phyloP scores from a whole-genome alignment of 2,329 filamentous ascomycete species.

The Bipolaris gigantea region DNA sequence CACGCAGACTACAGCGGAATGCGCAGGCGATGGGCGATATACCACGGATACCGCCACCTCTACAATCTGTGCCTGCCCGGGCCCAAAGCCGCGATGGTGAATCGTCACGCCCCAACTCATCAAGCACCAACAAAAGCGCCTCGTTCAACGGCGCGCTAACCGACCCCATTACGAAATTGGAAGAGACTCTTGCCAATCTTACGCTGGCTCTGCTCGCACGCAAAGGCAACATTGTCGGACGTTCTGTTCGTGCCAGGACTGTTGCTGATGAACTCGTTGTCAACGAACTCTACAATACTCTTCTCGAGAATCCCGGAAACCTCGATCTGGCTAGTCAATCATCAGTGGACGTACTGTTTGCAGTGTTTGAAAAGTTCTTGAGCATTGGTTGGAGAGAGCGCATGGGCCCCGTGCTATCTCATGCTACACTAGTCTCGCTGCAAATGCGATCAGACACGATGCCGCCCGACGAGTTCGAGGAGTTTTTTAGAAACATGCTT shows the following conservation, averaged over 20 bases:
- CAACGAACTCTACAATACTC: slow-evolving; percentile 86
- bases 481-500: slow-evolving; percentile 58
- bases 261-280: slow-evolving; percentile 75
- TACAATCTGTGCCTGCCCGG: slow-evolving; percentile 42
- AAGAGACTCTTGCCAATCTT: slow-evolving; percentile 84
- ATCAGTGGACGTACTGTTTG: slow-evolving; percentile 81
- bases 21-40: slow-evolving; percentile 42
- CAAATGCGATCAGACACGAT: slow-evolving; percentile 65
- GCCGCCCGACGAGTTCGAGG: slow-evolving; percentile 70
- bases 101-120: slow-evolving; percentile 37
- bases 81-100: slow-evolving; percentile 43
- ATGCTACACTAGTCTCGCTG: slow-evolving; percentile 70
- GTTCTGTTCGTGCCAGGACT: slow-evolving; percentile 70
- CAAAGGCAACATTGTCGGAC: slow-evolving; percentile 83
- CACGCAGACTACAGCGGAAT: slow-evolving; percentile 41
- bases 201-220: slow-evolving; percentile 79
- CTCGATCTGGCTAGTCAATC: slow-evolving; percentile 74
- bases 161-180: slow-evolving; percentile 65
- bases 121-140: slow-evolving; percentile 38
- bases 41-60: slow-evolving; percentile 39
- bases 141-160: slow-evolving; percentile 31
- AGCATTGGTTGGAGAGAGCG: slow-evolving; percentile 84
- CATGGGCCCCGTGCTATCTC: slow-evolving; percentile 81
- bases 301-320: slow-evolving; percentile 81
- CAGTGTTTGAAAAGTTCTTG: slow-evolving; percentile 91